Percentiles rank a stretch among this genome's conserved stretches.
Conservation (phyloP, 441 rosid species). For the Eruca vesicaria region DNA sequence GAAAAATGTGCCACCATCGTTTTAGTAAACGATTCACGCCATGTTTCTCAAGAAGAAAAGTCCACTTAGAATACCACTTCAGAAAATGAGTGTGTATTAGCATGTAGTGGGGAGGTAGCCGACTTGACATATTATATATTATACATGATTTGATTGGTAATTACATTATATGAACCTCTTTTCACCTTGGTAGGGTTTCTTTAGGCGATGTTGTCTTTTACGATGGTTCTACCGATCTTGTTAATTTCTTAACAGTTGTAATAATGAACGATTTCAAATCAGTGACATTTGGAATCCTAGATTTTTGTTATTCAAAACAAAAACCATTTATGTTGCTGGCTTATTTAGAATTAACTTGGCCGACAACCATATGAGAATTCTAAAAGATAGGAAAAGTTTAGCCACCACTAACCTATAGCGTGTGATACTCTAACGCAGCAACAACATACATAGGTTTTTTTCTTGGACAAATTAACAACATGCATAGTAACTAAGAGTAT, state of each 20-base stretch:
- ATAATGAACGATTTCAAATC: background rate
- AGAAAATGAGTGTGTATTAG: conserved; percentile 12
- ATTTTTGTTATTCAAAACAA: background rate
- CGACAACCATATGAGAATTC: background rate
- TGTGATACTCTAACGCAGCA: background rate
- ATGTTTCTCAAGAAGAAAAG: conserved; percentile 19
- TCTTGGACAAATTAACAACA: too few relatives aligned
- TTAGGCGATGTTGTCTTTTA: background rate
- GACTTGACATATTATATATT: conserved; percentile 7
- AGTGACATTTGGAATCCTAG: background rate
- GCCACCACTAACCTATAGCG: background rate
- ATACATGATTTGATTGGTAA: background rate
- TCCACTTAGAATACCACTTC: conserved; percentile 24
- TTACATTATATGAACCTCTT: background rate
- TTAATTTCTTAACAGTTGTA: background rate
- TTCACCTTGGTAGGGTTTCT: background rate
- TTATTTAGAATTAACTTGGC: background rate
- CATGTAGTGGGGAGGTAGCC: conserved; percentile 36
- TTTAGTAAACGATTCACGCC: background rate
- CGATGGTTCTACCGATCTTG: background rate
- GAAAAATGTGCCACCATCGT: background rate
- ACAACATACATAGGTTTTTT: too few relatives aligned
- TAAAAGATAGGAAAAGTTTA: background rate
- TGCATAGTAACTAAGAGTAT: too few relatives aligned
- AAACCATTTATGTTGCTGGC: background rate